Base-by-base conservation (phyloP, 805 yeast species). In the Barnettozyma botsteinii region DNA sequence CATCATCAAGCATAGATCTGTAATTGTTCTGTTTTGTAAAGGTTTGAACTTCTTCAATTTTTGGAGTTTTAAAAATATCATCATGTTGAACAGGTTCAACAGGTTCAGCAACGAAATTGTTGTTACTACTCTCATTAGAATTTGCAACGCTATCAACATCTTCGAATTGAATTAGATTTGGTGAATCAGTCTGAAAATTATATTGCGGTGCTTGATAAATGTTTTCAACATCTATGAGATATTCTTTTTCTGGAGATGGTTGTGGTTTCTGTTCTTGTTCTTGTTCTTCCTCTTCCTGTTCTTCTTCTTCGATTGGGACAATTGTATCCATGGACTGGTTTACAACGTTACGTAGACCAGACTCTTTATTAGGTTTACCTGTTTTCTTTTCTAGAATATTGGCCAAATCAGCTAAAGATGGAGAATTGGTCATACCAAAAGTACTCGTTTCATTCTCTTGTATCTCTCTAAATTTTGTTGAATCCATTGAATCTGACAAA, bases 401-500 rank as follows among this genome's bases (percentile, higher is more conserved):
- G 2, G 70, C 69, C n/a, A 68, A 44, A 0, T 70, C 72, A 42
- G 68, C 61, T 27, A 68, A 51, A 0, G 71, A 66, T 4, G 73
- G 73, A 2, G 72, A 67, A 18, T 67, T 57, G 4, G 69, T 64
- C 61, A 67, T 64, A 29, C 61, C 60, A 15, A 60, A 23, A 15
- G 32, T 33, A 2, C 35, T 41, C 2, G 31, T 32, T 27, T 22
- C 39, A 24, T 38, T 32, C 26, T 41, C 41, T 27, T 39, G 40
- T 3, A 28, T 13, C 4, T 37, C 39, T 21, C 25, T 25, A 19
- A 34, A 43, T 23, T 21, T 45, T 3, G 27, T 35, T 1, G 58
- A 53, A 9, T 48, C 55, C 46, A 52, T 39, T 1, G 58, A 53
- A n/a, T 48, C 52, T 1, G 56, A 51, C 5, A 51, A 28, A 2